Conservation (phyloP, 768 basidiomycete genomes). For the Podaxis carcinomalis region DNA sequence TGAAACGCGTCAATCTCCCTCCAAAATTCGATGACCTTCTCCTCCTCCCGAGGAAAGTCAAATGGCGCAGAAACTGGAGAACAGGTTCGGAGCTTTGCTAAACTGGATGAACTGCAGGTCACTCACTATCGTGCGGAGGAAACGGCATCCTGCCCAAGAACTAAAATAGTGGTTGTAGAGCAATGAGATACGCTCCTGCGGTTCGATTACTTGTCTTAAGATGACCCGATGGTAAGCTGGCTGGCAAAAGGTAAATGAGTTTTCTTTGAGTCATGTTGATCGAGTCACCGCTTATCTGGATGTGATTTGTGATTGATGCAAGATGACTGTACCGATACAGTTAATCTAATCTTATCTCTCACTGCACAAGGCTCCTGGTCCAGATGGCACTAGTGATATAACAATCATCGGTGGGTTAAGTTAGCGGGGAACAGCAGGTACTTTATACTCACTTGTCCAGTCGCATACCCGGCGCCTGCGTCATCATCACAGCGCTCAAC, state of each 20-base stretch:
- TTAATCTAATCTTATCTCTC: slow-evolving; percentile 5
- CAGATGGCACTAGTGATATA: too few species aligned
- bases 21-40: slow-evolving; percentile 90
- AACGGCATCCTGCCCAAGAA: slow-evolving; percentile 48
- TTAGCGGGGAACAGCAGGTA: too few species aligned
- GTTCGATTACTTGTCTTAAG: neutral
- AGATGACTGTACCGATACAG: neutral
- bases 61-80: slow-evolving; percentile 67
- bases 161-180: neutral
- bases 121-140: slow-evolving; percentile 68
- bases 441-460: too few species aligned
- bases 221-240: neutral
- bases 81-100: slow-evolving; percentile 11
- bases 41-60: slow-evolving; percentile 84
- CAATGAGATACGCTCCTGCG: neutral
- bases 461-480: too few species aligned
- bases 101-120: neutral
- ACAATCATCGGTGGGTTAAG: too few species aligned
- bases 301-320: neutral
- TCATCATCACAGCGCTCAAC: too few species aligned
- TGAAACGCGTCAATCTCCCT: slow-evolving; percentile 96
- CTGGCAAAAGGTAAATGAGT: neutral
- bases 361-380: neutral
- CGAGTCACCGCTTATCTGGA: slow-evolving; percentile 7
- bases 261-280: slow-evolving; percentile 1